These are phyloP conservation scores for Cystobasidiaceae sp. DNA, from an alignment of 1,284 basidiomycete genomes.

Conservation along the genomic window DNA sequence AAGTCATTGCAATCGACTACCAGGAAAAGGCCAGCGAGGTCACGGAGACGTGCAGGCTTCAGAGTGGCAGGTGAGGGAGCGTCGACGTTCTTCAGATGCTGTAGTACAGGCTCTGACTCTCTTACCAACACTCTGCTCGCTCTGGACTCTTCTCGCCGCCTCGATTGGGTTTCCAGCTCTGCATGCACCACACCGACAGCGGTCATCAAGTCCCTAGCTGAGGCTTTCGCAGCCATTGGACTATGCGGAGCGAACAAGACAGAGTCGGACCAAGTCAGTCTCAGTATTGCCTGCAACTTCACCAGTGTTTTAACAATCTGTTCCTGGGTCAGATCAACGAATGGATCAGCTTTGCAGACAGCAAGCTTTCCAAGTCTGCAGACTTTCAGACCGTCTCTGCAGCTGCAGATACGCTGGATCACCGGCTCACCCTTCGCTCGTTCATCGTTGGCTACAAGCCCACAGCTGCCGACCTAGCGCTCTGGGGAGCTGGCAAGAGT, in stretches of 20 bases:
- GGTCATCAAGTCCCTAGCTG: constrained; percentile 33
- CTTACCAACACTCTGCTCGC: neutral
- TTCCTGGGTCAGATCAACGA: constrained; percentile 6
- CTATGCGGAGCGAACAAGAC: constrained; percentile 29
- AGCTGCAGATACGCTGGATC: constrained; percentile 46
- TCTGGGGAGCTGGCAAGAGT: constrained; percentile 81
- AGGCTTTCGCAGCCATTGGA: constrained; percentile 34
- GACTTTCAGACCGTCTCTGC: constrained; percentile 21
- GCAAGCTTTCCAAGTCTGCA: constrained; percentile 21
- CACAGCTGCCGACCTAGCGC: constrained; percentile 66
- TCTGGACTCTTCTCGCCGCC: neutral
- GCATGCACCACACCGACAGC: constrained; percentile 16
- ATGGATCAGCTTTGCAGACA: constrained; percentile 13
- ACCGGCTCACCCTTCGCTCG: constrained; percentile 54
- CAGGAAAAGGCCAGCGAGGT: constrained; percentile 22
- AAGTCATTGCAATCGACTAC: constrained; percentile 20
- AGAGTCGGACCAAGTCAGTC: constrained; percentile 35
- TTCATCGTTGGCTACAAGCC: constrained; percentile 70
- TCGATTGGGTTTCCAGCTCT: neutral
- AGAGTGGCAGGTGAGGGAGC: constrained; percentile 17
- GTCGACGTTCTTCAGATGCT: neutral
- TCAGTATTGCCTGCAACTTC: too few relatives aligned
- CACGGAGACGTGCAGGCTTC: constrained; percentile 19
- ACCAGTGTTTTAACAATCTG: neutral
- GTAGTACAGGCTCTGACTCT: neutral